phyloP scores from a whole-genome alignment of 2,329 filamentous ascomycete genomes.

The Sporothrix euskadiensis region DNA sequence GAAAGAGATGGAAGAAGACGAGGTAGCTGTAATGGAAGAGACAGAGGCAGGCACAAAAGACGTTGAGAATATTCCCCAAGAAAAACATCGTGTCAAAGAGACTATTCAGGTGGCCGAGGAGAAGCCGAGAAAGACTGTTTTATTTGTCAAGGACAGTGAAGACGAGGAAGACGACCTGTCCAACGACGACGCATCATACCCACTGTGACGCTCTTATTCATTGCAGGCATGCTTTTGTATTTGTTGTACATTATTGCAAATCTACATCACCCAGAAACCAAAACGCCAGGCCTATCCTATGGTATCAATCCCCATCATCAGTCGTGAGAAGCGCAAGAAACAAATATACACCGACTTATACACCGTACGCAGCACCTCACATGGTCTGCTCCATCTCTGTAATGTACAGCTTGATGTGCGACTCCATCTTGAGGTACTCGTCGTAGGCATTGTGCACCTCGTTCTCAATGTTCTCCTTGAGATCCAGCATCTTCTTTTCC shows the following conservation, averaged over 20 bases:
- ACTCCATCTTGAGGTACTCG: slow-evolving; percentile 96
- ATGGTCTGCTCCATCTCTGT: slow-evolving; percentile 97
- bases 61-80: neutral
- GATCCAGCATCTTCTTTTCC: slow-evolving; percentile 98
- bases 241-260: neutral
- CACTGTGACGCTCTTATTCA: neutral
- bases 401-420: slow-evolving; percentile 95
- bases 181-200: slow-evolving; percentile 25
- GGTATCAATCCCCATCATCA: slow-evolving; percentile 41
- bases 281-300: slow-evolving; percentile 35
- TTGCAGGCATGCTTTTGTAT: neutral
- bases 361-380: slow-evolving; percentile 33
- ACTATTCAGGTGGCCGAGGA: neutral
- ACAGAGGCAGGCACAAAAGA: neutral
- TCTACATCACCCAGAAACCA: slow-evolving; percentile 4
- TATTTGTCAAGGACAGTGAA: slow-evolving; percentile 31
- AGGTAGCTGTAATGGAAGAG: slow-evolving; percentile 38
- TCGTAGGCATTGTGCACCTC: slow-evolving; percentile 89
- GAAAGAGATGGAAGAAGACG: slow-evolving; percentile 28
- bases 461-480: slow-evolving; percentile 96
- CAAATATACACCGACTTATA: slow-evolving; percentile 20
- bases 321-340: slow-evolving; percentile 31
- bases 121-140: neutral
- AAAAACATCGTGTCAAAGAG: neutral
- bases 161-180: slow-evolving; percentile 28